Percentiles rank a stretch among this genome's conserved stretches.
Evolutionary conservation across 1,139 yeast species (phyloP).

Genomic region (Tardiomyces digboiensis): DNA sequence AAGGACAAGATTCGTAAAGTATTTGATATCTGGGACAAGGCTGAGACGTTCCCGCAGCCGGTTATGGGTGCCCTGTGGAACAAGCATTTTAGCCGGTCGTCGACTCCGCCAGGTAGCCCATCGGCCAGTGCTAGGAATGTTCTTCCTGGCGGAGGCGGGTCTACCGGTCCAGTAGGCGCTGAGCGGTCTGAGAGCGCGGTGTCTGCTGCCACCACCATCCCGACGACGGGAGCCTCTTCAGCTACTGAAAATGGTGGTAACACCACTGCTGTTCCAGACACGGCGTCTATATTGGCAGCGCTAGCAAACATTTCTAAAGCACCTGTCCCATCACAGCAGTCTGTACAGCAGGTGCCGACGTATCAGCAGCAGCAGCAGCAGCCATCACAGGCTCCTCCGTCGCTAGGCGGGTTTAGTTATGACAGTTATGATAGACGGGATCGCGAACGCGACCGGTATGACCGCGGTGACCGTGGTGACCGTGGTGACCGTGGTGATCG

Average conservation of each 20-base stretch:
- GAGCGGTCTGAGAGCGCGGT: slow-evolving; percentile 4
- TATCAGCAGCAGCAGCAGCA: not conserved
- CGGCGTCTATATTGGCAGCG: slow-evolving; percentile 31
- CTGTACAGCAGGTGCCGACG: not conserved
- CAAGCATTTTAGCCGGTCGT: slow-evolving; percentile 40
- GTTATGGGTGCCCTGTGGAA: slow-evolving; percentile 46
- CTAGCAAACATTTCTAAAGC: slow-evolving; percentile 30
- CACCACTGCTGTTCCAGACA: slow-evolving; percentile 20
- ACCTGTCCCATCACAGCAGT: not conserved
- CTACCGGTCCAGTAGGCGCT: no score
- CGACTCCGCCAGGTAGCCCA: slow-evolving; percentile 40
- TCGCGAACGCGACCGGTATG: not conserved
- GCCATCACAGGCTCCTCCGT: not conserved
- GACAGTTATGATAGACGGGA: not conserved
- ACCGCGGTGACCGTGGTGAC: slow-evolving; percentile 7
- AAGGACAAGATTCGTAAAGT: slow-evolving; percentile 66
- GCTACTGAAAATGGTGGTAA: no score
- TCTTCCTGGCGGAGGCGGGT: slow-evolving; percentile 2
- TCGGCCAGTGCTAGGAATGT: slow-evolving; percentile 9
- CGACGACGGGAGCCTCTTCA: no score
- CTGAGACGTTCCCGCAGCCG: slow-evolving; percentile 60
- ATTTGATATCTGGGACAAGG: slow-evolving; percentile 88
- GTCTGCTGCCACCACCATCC: slow-evolving; percentile 6
- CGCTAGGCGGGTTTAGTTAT: not conserved
- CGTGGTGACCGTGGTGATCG: slow-evolving; percentile 11